Conservation (phyloP, 352 stramenopile species). For the Globisporangium takayamanum region DNA sequence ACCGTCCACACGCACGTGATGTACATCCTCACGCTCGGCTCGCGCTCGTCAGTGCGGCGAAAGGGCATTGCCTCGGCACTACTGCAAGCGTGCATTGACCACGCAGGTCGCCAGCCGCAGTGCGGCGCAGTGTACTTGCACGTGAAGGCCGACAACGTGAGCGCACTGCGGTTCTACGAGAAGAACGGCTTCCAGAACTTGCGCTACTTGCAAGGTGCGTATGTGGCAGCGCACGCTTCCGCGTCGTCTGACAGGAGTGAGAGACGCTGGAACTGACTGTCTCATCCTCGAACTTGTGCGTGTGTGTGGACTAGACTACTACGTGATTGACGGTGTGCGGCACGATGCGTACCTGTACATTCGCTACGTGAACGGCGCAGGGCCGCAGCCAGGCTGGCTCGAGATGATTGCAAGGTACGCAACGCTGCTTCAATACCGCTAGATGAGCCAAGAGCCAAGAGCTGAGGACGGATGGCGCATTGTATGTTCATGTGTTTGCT, state of each 20-base stretch:
- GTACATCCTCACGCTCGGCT: constrained; percentile 96
- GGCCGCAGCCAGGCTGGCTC: constrained; percentile 54
- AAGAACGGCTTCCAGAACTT: constrained; percentile 93
- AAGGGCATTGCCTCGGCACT: constrained; percentile 89
- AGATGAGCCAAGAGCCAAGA: background rate
- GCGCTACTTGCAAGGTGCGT: constrained; percentile 85
- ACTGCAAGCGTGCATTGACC: constrained; percentile 84
- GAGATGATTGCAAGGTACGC: constrained; percentile 52
- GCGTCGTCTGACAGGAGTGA: background rate
- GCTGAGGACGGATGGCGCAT: background rate
- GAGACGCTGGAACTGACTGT: background rate
- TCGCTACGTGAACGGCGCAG: constrained; percentile 72
- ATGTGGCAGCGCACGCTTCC: background rate
- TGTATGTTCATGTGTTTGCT: constrained; percentile 11
- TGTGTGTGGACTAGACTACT: constrained; percentile 54
- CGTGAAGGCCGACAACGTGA: constrained; percentile 94
- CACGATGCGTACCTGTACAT: constrained; percentile 87
- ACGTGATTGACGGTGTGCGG: constrained; percentile 75
- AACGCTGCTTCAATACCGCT: background rate
- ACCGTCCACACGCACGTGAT: constrained; percentile 83
- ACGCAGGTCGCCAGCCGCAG: constrained; percentile 60
- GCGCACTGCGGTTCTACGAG: constrained; percentile 95
- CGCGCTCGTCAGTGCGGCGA: constrained; percentile 72
- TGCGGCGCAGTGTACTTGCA: constrained; percentile 95
- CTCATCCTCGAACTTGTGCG: constrained; percentile 5